Percentiles rank a stretch among this genome's conserved stretches.
phyloP scores from a whole-genome alignment of 2,329 filamentous ascomycete species.

The Lachnellula cervina region DNA sequence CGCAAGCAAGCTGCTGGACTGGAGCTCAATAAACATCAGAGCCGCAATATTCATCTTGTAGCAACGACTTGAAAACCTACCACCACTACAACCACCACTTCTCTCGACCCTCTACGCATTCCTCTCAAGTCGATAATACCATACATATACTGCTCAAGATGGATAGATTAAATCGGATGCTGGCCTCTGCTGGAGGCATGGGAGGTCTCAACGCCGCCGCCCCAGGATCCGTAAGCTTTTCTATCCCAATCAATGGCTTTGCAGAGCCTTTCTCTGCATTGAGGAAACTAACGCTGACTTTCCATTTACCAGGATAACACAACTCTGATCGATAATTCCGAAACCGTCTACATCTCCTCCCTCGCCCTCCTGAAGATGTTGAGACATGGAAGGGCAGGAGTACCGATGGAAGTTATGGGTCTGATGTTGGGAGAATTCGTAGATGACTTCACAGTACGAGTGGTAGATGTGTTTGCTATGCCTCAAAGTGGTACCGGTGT shows the following conservation, averaged over 20 bases:
- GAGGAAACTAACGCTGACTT: slow-evolving; percentile 11
- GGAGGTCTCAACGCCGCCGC: slow-evolving; percentile 50
- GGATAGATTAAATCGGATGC: slow-evolving; percentile 89
- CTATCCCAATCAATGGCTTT: too few species aligned
- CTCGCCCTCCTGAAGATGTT: slow-evolving; percentile 98
- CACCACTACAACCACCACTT: neutral
- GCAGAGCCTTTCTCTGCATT: too few species aligned
- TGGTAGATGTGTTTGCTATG: slow-evolving; percentile 99
- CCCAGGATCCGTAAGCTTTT: slow-evolving; percentile 53
- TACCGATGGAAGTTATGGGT: slow-evolving; percentile 99
- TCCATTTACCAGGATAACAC: slow-evolving; percentile 64
- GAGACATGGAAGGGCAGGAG: slow-evolving; percentile 91
- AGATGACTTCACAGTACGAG: slow-evolving; percentile 96
- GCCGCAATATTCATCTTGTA: slow-evolving; percentile 5
- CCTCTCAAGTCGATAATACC: neutral
- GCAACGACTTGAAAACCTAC: slow-evolving; percentile 8
- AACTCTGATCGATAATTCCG: slow-evolving; percentile 95
- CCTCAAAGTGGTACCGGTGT: slow-evolving; percentile 97
- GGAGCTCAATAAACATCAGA: slow-evolving; percentile 3
- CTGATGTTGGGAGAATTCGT: slow-evolving; percentile 98
- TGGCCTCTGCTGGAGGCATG: slow-evolving; percentile 70
- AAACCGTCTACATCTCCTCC: slow-evolving; percentile 98
- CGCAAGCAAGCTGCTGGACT: neutral
- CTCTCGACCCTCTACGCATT: slow-evolving; percentile 1
- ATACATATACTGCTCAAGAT: slow-evolving; percentile 42